These are phyloP conservation scores for Euphorbia tirucalli DNA, from an alignment of 345 rosid species.

Conservation along the genomic window DNA sequence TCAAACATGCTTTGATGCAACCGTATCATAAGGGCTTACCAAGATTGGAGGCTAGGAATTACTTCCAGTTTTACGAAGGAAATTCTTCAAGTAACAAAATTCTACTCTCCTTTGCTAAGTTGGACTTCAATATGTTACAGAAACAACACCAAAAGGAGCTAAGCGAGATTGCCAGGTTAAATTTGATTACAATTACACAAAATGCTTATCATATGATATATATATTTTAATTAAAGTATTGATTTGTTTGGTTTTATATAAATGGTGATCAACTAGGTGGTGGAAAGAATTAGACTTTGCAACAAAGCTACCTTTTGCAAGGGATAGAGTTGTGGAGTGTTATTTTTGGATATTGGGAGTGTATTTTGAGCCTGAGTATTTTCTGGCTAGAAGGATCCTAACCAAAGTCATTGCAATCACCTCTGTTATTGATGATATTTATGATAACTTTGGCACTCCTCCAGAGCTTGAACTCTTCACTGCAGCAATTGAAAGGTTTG, in stretches of 20 bases:
- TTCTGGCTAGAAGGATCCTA: constrained; percentile 13
- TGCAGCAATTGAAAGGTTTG: constrained; percentile 31
- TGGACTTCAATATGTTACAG: constrained; percentile 46
- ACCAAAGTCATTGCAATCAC: constrained; percentile 28
- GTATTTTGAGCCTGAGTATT: constrained; percentile 32
- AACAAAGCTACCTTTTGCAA: constrained; percentile 27
- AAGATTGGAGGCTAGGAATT: constrained; percentile 26
- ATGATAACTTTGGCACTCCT: constrained; percentile 40
- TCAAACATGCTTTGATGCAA: neutral
- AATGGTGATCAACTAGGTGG: constrained; percentile 26
- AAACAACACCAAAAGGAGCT: constrained; percentile 35
- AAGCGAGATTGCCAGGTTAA: neutral
- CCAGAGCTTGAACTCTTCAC: constrained; percentile 46
- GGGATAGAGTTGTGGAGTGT: constrained; percentile 42
- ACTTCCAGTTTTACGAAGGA: constrained; percentile 19
- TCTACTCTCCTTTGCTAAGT: constrained; percentile 33
- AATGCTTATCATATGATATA: no score
- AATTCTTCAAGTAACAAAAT: constrained; percentile 2
- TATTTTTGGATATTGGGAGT: constrained; percentile 40
- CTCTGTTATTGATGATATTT: constrained; percentile 39
- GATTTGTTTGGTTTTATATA: no score
- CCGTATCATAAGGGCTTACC: neutral
- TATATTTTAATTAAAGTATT: no score
- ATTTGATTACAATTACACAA: no score
- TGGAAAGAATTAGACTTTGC: constrained; percentile 34